phyloP scores from a whole-genome alignment of 371 early-diverging fungal genomes.

The Mucor velutinosus region DNA sequence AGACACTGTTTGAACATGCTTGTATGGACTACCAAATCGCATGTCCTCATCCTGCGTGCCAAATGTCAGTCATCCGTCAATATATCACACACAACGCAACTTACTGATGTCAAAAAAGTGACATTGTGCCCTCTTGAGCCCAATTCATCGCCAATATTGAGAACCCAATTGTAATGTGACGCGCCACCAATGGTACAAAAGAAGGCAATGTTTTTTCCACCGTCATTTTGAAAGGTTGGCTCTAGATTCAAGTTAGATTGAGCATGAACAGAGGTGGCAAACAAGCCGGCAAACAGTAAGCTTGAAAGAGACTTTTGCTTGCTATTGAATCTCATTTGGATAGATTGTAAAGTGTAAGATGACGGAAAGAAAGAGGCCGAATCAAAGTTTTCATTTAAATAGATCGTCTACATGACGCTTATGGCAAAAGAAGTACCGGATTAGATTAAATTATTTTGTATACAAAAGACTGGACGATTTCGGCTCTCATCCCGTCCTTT shows the following conservation, averaged over 20 bases:
- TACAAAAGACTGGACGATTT: background rate
- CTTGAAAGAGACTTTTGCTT: background rate
- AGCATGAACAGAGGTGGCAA: background rate
- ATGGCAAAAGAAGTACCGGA: background rate
- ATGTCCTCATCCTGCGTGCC: background rate
- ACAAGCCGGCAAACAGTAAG: background rate
- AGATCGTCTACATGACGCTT: background rate
- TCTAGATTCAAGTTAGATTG: background rate
- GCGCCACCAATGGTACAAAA: constrained; percentile 1
- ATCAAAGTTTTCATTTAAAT: background rate
- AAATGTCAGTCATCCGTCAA: background rate
- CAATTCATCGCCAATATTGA: constrained; percentile 4
- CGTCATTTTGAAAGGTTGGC: constrained; percentile 1
- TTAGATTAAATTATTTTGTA: background rate
- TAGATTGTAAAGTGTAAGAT: background rate
- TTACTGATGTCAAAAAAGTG: constrained; percentile 18
- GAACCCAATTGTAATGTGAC: constrained; percentile 14
- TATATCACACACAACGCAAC: background rate
- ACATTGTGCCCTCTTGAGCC: constrained; percentile 6
- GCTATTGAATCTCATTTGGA: background rate
- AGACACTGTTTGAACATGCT: constrained; percentile 7
- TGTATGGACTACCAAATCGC: constrained; percentile 5
- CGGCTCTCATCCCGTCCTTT: background rate
- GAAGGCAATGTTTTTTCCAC: constrained; percentile 6
- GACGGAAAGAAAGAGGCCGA: background rate